A percentile compares a stretch with the other conserved stretches of the same genome.
phyloP scores from a whole-genome alignment of 2,329 filamentous ascomycete species.

The Colletotrichum tofieldiae region DNA sequence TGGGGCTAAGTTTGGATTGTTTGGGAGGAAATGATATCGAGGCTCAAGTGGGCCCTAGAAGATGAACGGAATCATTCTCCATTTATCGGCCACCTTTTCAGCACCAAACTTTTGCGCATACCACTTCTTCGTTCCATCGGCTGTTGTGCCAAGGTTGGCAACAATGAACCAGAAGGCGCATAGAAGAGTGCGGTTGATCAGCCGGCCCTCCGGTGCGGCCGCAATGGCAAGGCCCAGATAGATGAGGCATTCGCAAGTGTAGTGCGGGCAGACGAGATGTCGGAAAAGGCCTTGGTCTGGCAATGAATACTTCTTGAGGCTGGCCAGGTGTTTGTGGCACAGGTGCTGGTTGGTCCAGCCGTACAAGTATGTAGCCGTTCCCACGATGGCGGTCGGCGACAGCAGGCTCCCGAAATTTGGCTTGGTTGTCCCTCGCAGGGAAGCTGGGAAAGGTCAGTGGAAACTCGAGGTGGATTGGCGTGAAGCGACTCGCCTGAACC shows the following conservation, averaged over 20 bases:
- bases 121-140: constrained; percentile 84
- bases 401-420: constrained; percentile 2
- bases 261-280: constrained; percentile 87
- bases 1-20: constrained; percentile 75
- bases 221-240: constrained; percentile 85
- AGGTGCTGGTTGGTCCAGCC: constrained; percentile 83
- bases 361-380: constrained; percentile 75
- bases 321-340: constrained; percentile 79
- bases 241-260: constrained; percentile 88
- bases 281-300: constrained; percentile 82
- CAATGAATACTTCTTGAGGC: constrained; percentile 86
- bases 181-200: constrained; percentile 81
- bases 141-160: constrained; percentile 87
- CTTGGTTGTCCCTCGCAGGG: not conserved
- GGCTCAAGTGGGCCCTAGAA: constrained; percentile 60
- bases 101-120: constrained; percentile 82
- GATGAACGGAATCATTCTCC: constrained; percentile 83
- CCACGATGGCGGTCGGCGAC: constrained; percentile 62
- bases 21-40: constrained; percentile 56
- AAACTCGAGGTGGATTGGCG: not conserved
- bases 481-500: constrained; percentile 72
- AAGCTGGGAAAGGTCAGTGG: constrained; percentile 21
- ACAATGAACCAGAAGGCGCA: constrained; percentile 81
- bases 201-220: constrained; percentile 76
- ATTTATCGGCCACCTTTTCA: constrained; percentile 73